phyloP scores from a whole-genome alignment of 768 basidiomycete genomes.

The Tylopilus intermedius region DNA sequence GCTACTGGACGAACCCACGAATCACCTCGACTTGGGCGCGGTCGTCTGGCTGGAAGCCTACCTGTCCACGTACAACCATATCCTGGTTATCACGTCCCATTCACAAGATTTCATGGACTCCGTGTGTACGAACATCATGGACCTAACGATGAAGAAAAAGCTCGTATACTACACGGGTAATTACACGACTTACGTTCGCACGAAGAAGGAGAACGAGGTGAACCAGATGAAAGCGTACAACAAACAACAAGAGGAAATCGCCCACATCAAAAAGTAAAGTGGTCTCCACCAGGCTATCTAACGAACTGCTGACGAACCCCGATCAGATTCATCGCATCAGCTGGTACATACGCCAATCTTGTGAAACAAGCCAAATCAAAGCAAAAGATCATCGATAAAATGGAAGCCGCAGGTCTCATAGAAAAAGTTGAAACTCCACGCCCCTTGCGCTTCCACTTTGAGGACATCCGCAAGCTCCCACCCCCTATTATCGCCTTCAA shows the following conservation, averaged over 20 bases:
- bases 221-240: constrained; percentile 99
- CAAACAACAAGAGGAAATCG: constrained; percentile 98
- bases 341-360: constrained; percentile 98
- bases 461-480: constrained; percentile 88
- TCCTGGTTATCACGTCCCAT: constrained; percentile 94
- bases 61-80: constrained; percentile 96
- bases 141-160: constrained; percentile 88
- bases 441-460: constrained; percentile 89
- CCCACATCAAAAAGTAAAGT: constrained; percentile 91
- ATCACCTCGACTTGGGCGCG: constrained; percentile 93
- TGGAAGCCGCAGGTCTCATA: constrained; percentile 97
- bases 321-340: constrained; percentile 91
- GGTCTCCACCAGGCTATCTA: neutral
- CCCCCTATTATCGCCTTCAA: constrained; percentile 97
- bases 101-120: constrained; percentile 99
- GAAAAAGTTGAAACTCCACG: constrained; percentile 80
- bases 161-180: constrained; percentile 94
- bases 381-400: constrained; percentile 99
- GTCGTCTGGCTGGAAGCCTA: constrained; percentile 99
- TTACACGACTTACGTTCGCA: constrained; percentile 95
- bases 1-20: constrained; percentile 88
- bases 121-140: constrained; percentile 98
- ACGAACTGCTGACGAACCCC: constrained; percentile 7
- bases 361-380: constrained; percentile 99
- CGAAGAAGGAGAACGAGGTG: constrained; percentile 94